Base-by-base conservation (phyloP, 2,329 filamentous ascomycete species). In the Fusarium graminum region DNA sequence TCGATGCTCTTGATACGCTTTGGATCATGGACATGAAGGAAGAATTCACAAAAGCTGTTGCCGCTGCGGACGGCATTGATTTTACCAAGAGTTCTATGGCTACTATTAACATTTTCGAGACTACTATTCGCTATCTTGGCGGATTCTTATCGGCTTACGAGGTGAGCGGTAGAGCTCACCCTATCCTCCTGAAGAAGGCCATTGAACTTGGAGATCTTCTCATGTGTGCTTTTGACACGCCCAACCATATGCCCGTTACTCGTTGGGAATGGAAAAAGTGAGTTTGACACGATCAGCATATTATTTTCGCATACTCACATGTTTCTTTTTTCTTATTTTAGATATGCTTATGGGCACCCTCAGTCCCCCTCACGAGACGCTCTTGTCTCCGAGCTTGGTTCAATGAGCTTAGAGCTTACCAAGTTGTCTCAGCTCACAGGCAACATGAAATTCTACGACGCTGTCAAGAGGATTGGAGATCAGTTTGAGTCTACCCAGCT, bases 11-110 rank as follows among this genome's bases (percentile, higher is more conserved):
- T 52, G 89, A 91, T 72, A 88, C 87, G 17, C 77, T 92, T 13
- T 91, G 88, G 88, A 89, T 92, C 59, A 87, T 91, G 85, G 88
- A 83, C 7, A 72, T 91, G 74, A 83, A 84, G 69, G 80, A 84
- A 2, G 88, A 91, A 57, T 92, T 91, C 68, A 82, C 85, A 29
- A 80, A 85, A 62, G 88, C 88, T 9, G 85, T 88, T 7, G 77
- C 81, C 51, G 86, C 85, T 5, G 83, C 86, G 14, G 77, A 83
- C 50, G 69, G 70, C 61, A 86, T 91, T 59, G 86, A 90, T 72
- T 91, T 90, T 71, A 82, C 83, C 6, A 82, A 77, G 8, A 85
- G 85, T 3, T 74, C 69, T 8, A 66, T 68, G 39, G 46, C 64
- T 16, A 57, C 83, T 43, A 84, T 90, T 61, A 90, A 88, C 63